Percentiles rank a stretch among this genome's conserved stretches.
Evolutionary conservation across 169 alveolate species (phyloP).

Genomic region (Plasmodium yoelii): DNA sequence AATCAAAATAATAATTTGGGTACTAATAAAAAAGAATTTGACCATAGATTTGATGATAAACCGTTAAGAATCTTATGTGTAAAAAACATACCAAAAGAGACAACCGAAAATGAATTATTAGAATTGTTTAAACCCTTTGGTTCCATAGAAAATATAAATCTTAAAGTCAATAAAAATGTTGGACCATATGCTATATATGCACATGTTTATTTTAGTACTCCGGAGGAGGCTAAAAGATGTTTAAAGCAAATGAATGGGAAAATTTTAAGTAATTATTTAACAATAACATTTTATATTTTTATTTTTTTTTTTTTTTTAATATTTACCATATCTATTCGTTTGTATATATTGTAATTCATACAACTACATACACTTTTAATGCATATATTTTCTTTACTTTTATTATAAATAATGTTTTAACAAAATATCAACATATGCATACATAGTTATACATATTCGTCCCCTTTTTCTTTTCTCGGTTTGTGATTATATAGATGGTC

Average conservation of each 20-base stretch:
- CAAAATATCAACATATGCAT: neutral
- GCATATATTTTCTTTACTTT: neutral
- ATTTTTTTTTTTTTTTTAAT: neutral
- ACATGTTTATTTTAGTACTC: slow-evolving; percentile 73
- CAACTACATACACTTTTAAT: neutral
- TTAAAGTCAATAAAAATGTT: slow-evolving; percentile 69
- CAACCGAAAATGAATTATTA: slow-evolving; percentile 72
- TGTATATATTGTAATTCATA: neutral
- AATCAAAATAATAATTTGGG: slow-evolving; percentile 65
- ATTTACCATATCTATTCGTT: neutral
- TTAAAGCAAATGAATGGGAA: slow-evolving; percentile 74
- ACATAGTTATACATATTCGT: neutral
- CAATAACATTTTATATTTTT: neutral
- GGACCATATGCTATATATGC: slow-evolving; percentile 77
- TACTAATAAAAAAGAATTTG: slow-evolving; percentile 64
- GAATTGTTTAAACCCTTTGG: slow-evolving; percentile 70
- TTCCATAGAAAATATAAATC: slow-evolving; percentile 73
- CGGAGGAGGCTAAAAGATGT: slow-evolving; percentile 77
- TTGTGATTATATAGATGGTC: slow-evolving; percentile 53
- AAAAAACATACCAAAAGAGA: slow-evolving; percentile 74
- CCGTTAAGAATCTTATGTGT: slow-evolving; percentile 65
- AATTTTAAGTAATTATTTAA: slow-evolving; percentile 63
- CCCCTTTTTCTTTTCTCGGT: neutral
- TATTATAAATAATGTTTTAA: neutral
- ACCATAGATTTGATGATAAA: slow-evolving; percentile 70